Evolutionary conservation across 495 filamentous ascomycete species (phyloP).

Genomic region (Xanthoparmelia taractica): DNA sequence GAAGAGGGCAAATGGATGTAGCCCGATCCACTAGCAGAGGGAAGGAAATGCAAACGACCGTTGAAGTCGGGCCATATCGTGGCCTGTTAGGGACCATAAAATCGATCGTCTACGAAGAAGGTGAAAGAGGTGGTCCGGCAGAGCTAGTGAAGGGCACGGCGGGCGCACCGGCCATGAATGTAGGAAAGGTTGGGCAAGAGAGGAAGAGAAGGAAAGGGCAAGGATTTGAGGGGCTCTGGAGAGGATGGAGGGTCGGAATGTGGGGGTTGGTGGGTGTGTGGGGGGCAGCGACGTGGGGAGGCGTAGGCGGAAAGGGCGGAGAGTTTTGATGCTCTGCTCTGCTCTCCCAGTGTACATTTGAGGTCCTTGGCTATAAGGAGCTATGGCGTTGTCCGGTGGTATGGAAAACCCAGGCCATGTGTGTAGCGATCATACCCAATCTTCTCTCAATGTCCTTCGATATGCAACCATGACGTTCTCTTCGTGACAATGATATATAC

Average conservation of each 20-base stretch:
- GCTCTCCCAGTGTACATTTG: neutral
- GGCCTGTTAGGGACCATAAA: constrained; percentile 86
- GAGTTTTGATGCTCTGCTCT: constrained; percentile 39
- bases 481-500: neutral
- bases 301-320: constrained; percentile 38
- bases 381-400: constrained; percentile 9
- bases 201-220: constrained; percentile 59
- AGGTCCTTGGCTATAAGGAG: constrained; percentile 1
- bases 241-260: constrained; percentile 91
- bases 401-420: neutral
- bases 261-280: constrained; percentile 91
- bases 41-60: constrained; percentile 58
- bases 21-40: constrained; percentile 26
- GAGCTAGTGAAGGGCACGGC: constrained; percentile 19
- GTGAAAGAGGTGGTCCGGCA: constrained; percentile 34
- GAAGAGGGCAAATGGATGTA: constrained; percentile 74
- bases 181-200: constrained; percentile 30
- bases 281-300: constrained; percentile 58
- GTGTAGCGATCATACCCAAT: neutral
- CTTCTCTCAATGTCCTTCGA: neutral
- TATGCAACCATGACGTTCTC: neutral
- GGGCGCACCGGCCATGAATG: constrained; percentile 17
- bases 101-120: constrained; percentile 77
- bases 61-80: constrained; percentile 64
- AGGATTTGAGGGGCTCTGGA: constrained; percentile 75